phyloP scores from a whole-genome alignment of 768 basidiomycete genomes.

The Kwoniella heveanensis region DNA sequence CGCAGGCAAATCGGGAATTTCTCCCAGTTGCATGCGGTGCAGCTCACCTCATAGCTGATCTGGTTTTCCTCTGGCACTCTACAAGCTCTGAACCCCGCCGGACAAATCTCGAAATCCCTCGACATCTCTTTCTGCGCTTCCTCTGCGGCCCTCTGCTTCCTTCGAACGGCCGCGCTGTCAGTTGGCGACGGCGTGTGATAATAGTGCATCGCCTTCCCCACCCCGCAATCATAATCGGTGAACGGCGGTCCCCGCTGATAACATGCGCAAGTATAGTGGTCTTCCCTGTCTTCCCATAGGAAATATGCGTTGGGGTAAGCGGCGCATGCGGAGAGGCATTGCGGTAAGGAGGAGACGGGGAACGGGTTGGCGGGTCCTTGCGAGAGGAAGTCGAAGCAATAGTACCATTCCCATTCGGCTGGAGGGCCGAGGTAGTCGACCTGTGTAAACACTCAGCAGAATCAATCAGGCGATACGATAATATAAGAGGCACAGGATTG shows the following conservation, averaged over 20 bases:
- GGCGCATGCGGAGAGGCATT: neutral
- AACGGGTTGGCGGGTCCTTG: conserved; percentile 2
- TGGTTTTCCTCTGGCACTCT: neutral
- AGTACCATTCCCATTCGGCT: conserved; percentile 5
- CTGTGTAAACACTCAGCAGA: neutral
- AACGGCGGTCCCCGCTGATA: conserved; percentile 10
- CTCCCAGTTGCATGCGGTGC: no score
- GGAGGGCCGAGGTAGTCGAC: conserved; percentile 7
- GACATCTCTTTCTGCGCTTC: neutral
- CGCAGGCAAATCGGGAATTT: no score
- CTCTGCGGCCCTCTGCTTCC: neutral
- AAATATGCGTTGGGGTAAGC: conserved; percentile 5
- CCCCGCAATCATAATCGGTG: conserved; percentile 1
- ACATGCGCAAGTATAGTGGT: neutral
- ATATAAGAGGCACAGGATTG: no score
- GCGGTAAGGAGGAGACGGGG: neutral
- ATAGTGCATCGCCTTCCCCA: conserved; percentile 2
- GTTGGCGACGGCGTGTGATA: conserved; percentile 1
- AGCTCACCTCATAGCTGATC: conserved; percentile 4
- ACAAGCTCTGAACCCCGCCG: conserved; percentile 1
- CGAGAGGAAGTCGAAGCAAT: conserved; percentile 3
- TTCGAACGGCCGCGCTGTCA: neutral
- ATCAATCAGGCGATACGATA: neutral
- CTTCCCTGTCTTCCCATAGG: neutral
- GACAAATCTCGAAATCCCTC: neutral